A percentile compares a stretch with the other conserved stretches of the same genome.
These are phyloP conservation scores for Celoporthe dispersa DNA, from an alignment of 2,329 filamentous ascomycete species.

Conservation along the genomic window DNA sequence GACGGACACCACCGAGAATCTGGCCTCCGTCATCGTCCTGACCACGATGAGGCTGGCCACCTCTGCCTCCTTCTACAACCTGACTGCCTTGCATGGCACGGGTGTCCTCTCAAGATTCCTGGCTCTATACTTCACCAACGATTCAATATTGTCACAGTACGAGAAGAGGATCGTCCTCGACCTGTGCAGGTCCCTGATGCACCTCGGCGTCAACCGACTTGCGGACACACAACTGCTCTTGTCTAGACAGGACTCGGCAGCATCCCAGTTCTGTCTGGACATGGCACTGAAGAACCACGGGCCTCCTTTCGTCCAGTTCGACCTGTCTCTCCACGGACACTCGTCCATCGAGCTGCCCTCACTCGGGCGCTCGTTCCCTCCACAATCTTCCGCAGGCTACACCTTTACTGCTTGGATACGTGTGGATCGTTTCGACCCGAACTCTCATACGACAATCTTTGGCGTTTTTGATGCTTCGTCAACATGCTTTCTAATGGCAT, in stretches of 20 bases:
- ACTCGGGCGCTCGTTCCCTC: slow-evolving; percentile 85
- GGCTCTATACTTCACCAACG: slow-evolving; percentile 60
- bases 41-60: slow-evolving; percentile 64
- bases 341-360: slow-evolving; percentile 88
- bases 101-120: slow-evolving; percentile 71
- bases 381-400: slow-evolving; percentile 79
- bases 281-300: slow-evolving; percentile 75
- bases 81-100: slow-evolving; percentile 72
- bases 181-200: slow-evolving; percentile 71
- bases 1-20: slow-evolving; percentile 48
- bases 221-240: slow-evolving; percentile 80
- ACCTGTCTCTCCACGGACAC: slow-evolving; percentile 84
- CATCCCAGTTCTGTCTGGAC: slow-evolving; percentile 72
- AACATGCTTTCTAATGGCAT: slow-evolving; percentile 91
- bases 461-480: slow-evolving; percentile 91
- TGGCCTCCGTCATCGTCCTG: slow-evolving; percentile 67
- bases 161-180: slow-evolving; percentile 66
- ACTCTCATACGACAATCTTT: slow-evolving; percentile 91
- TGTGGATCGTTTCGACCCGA: slow-evolving; percentile 82
- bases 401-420: slow-evolving; percentile 89
- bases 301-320: slow-evolving; percentile 90
- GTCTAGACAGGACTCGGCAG: slow-evolving; percentile 53
- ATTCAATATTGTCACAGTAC: slow-evolving; percentile 53
- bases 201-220: slow-evolving; percentile 77
- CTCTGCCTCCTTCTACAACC: slow-evolving; percentile 68